These are phyloP conservation scores for Candida glaebosa DNA, from an alignment of 805 yeast genomes.

Conservation along the genomic window DNA sequence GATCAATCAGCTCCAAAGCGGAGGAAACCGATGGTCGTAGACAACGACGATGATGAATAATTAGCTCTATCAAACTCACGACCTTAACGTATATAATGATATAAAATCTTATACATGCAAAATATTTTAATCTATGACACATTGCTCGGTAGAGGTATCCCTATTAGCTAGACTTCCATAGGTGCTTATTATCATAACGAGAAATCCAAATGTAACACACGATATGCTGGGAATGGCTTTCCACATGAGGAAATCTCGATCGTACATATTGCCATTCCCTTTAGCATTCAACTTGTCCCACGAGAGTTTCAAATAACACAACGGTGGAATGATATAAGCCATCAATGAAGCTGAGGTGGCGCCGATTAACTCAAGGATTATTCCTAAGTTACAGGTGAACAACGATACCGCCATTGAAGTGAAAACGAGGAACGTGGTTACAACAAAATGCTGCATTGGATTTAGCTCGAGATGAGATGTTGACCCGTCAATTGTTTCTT, in stretches of 20 bases:
- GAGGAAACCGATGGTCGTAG: constrained; percentile 11
- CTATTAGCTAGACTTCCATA: constrained; percentile 36
- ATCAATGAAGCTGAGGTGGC: constrained; percentile 89
- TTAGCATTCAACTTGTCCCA: constrained; percentile 35
- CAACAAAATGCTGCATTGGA: constrained; percentile 49
- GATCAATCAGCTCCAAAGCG: constrained; percentile 1
- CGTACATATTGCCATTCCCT: constrained; percentile 12
- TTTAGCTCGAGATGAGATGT: constrained; percentile 40
- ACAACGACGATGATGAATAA: constrained; percentile 21
- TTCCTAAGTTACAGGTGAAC: constrained; percentile 83
- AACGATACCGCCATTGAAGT: constrained; percentile 74
- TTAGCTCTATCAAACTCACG: no score
- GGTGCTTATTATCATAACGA: constrained; percentile 80
- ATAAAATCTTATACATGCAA: background rate
- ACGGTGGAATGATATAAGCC: constrained; percentile 90
- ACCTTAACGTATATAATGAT: no score
- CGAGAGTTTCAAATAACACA: constrained; percentile 71
- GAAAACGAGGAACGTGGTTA: constrained; percentile 65
- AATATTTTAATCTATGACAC: constrained; percentile 34
- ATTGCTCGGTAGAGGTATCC: constrained; percentile 42
- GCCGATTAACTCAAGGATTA: constrained; percentile 84
- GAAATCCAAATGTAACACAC: constrained; percentile 68
- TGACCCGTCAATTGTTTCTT: constrained; percentile 17
- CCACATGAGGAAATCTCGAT: constrained; percentile 22
- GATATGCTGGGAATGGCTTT: constrained; percentile 56